Evolutionary conservation across 2,329 filamentous ascomycete genomes (phyloP), one percentile per base, ranked within the genome.

Genomic region (Fusarium sp.): DNA sequence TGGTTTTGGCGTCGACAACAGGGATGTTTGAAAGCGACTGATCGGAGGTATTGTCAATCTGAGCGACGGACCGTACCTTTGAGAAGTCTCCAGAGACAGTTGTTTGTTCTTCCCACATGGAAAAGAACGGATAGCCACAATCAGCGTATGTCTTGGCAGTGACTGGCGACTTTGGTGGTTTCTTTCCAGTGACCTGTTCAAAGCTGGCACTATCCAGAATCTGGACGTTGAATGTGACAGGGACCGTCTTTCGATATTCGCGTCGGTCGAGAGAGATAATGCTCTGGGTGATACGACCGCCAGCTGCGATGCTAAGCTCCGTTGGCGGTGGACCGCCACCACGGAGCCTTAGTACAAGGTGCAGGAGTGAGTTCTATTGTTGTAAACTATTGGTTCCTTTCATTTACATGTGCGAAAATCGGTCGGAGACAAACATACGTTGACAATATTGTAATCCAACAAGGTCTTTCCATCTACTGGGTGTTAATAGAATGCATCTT

Each of bases 201-300:
- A 54, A 65, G 7, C 22, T 35, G 10, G 11, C 14, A 2, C 44
- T 62, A 30, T 67, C 52, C 2, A 67, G 51, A 2, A 65, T 15
- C 7, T 65, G 61, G 1, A 65, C 40, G 15, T 65, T 62, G 9
- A 67, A 20, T 0, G 51, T 43, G 3, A 40, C 2, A 0, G 47
- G 24, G 3, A 11, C 9, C 0, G 48, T 24, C 33, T 54, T 60
- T 14, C 5, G 8, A 8, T 46, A 56, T 2, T 20, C 4, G 2
- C 8, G 1, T 6, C 26, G 3, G 5, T 20, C 6, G 3, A 52
- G 1, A 0, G 13, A 2, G 26, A 52, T 10, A 7, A 66, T 64
- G n/a, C 5, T 39, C 9, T 66, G 60, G 1, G 13, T 28, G 10
- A 65, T 65, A 1, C 33, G 8, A 3, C 62, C 62, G 1, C 59